These are phyloP conservation scores for Cantharellus anzutake DNA, from an alignment of 768 basidiomycete species.

Conservation along the genomic window DNA sequence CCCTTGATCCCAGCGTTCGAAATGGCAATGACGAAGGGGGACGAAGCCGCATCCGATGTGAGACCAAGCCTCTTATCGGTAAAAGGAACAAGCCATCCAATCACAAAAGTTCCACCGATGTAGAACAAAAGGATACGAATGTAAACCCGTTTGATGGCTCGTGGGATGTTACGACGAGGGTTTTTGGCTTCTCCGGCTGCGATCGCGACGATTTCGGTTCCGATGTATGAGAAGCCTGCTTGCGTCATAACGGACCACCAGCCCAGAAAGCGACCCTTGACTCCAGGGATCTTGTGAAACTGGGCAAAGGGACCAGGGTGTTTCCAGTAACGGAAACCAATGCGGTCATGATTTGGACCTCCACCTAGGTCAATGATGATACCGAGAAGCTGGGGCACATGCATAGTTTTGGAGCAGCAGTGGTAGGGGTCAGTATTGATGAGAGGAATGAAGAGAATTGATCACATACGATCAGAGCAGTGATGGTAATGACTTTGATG, in stretches of 20 bases:
- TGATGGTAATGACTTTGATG: constrained; percentile 58
- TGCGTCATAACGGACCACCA: constrained; percentile 58
- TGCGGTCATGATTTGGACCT: constrained; percentile 62
- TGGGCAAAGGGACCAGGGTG: constrained; percentile 80
- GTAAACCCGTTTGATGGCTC: constrained; percentile 50
- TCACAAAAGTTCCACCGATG: constrained; percentile 9
- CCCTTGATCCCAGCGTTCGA: constrained; percentile 58
- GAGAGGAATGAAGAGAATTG: not conserved
- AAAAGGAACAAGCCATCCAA: constrained; percentile 42
- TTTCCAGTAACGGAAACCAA: constrained; percentile 72
- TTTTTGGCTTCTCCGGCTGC: constrained; percentile 82
- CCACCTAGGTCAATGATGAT: constrained; percentile 78
- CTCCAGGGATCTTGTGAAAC: constrained; percentile 20
- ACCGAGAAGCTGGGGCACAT: constrained; percentile 21
- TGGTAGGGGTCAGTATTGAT: not conserved
- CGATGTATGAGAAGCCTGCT: constrained; percentile 86
- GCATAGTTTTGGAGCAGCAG: not conserved
- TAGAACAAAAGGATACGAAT: constrained; percentile 72
- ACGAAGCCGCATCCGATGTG: constrained; percentile 34
- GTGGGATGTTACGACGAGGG: constrained; percentile 45
- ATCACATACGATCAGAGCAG: constrained; percentile 10
- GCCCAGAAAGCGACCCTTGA: constrained; percentile 38
- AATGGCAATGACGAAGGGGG: constrained; percentile 81
- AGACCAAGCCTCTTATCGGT: constrained; percentile 37
- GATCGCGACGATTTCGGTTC: constrained; percentile 82